These are phyloP conservation scores for Fraxinus paxiana DNA, from an alignment of 305 asterid species.

Conservation along the genomic window DNA sequence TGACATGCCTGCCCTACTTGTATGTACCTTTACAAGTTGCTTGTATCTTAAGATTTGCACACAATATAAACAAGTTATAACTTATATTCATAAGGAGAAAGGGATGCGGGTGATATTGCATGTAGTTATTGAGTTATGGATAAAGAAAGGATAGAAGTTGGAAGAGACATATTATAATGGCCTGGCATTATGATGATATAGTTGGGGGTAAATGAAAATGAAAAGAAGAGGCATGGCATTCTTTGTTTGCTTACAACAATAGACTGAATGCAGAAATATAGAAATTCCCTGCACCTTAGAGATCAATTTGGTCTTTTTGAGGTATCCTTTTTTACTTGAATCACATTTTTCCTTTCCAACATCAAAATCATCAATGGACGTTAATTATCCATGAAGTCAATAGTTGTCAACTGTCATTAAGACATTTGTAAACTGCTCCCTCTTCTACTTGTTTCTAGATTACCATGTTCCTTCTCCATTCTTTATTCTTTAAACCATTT, in stretches of 20 bases:
- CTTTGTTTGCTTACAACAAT: not conserved
- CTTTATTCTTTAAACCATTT: not conserved
- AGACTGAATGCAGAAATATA: not conserved
- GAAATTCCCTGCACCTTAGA: not conserved
- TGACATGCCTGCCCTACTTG: not conserved
- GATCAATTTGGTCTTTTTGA: not conserved
- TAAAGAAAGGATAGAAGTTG: not conserved
- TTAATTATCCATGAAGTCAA: not conserved
- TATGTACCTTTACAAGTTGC: not conserved
- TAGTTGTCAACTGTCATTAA: not conserved
- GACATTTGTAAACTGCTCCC: not conserved
- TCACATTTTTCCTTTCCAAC: not conserved
- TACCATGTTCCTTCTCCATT: not conserved
- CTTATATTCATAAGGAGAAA: not conserved
- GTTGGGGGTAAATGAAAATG: not conserved
- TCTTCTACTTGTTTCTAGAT: not conserved
- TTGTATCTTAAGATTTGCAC: not conserved
- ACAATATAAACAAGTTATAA: slow-evolving; percentile 1
- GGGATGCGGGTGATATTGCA: not conserved
- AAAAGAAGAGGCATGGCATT: not conserved
- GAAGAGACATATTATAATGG: not conserved
- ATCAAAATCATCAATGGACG: not conserved
- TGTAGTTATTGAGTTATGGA: not conserved
- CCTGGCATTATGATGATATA: not conserved
- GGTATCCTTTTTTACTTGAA: not conserved